Conservation (phyloP, 2,329 filamentous ascomycete genomes). For the Pyricularia grisea region DNA sequence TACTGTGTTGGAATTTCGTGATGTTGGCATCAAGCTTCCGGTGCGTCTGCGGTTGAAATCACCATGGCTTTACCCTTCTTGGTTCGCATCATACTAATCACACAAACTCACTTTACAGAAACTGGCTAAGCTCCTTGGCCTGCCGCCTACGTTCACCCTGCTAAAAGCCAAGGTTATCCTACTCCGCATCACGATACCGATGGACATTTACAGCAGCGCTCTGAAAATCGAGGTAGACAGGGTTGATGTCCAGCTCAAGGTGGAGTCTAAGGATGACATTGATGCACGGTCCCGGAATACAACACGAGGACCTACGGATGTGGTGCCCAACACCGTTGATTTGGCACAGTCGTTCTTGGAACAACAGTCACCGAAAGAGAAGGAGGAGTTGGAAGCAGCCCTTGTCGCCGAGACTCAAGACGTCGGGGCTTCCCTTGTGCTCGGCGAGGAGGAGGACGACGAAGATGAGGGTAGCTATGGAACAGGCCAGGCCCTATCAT, state of each 20-base stretch:
- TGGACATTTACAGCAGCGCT: slow-evolving; percentile 78
- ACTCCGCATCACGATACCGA: slow-evolving; percentile 73
- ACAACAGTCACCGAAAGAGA: slow-evolving; percentile 57
- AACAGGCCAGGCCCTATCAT: slow-evolving; percentile 59
- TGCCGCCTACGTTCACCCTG: slow-evolving; percentile 64
- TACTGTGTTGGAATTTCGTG: slow-evolving; percentile 74
- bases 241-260: slow-evolving; percentile 59
- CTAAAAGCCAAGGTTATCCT: slow-evolving; percentile 65
- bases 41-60: slow-evolving; percentile 31
- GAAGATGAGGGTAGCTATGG: slow-evolving; percentile 54
- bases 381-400: slow-evolving; percentile 58
- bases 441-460: slow-evolving; percentile 45
- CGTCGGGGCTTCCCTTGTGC: slow-evolving; percentile 48
- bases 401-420: slow-evolving; percentile 54
- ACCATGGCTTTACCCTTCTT: not conserved
- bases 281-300: slow-evolving; percentile 17
- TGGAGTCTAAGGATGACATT: slow-evolving; percentile 32
- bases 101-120: slow-evolving; percentile 44
- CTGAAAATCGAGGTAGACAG: slow-evolving; percentile 77
- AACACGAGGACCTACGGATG: slow-evolving; percentile 17
- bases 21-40: slow-evolving; percentile 74
- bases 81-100: not conserved
- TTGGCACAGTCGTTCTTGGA: slow-evolving; percentile 72
- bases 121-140: slow-evolving; percentile 62
- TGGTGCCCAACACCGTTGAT: slow-evolving; percentile 60